Conservation (phyloP, 441 rosid genomes). For the Eutrema salsugineum region DNA sequence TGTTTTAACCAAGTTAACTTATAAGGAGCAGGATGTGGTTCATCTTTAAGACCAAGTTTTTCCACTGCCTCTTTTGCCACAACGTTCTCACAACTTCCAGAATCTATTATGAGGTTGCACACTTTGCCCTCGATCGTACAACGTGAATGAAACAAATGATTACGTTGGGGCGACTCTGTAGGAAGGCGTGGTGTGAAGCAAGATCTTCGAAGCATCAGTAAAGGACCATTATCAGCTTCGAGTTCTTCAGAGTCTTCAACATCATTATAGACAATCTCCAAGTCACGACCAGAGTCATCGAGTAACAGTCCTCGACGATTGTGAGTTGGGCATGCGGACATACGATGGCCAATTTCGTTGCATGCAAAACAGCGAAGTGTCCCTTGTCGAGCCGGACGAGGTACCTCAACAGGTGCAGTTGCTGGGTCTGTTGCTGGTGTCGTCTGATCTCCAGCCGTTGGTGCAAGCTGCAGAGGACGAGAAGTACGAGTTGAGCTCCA, state of each 20-base stretch:
- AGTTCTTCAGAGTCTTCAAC: not conserved
- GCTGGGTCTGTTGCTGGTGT: not conserved
- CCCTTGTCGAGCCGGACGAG: not conserved
- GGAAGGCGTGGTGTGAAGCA: not conserved
- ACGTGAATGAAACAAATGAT: not conserved
- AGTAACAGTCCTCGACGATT: not conserved
- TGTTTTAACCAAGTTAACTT: not conserved
- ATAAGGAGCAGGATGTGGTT: not conserved
- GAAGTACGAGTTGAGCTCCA: no score
- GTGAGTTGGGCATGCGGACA: not conserved
- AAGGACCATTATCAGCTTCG: not conserved
- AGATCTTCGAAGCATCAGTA: not conserved
- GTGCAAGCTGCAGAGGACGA: rapidly evolving
- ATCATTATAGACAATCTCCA: not conserved
- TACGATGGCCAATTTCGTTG: not conserved
- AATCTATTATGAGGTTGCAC: not conserved
- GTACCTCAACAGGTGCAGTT: not conserved
- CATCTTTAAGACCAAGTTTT: not conserved
- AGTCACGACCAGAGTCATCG: not conserved
- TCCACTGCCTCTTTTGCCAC: not conserved
- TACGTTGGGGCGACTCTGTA: not conserved
- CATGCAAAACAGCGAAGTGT: not conserved
- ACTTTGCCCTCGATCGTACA: not conserved
- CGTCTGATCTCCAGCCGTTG: no score
- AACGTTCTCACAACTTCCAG: not conserved